Base-by-base conservation (phyloP, 1,284 basidiomycete genomes). In the Ganoderma multipileum region DNA sequence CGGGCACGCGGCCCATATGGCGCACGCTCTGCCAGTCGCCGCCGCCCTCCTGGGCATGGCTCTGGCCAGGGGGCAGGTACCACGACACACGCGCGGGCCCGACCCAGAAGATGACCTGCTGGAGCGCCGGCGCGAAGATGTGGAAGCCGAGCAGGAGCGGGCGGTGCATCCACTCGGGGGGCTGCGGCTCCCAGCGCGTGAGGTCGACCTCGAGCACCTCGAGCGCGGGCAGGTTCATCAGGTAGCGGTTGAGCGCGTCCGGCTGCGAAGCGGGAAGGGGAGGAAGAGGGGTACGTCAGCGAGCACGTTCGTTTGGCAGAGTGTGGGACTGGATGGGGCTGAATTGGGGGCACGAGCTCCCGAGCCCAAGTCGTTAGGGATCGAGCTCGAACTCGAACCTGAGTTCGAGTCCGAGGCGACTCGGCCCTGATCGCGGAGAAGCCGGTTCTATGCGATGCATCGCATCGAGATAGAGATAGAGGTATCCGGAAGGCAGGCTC, bases 161-260 rank as follows among this genome's bases (percentile, higher is more conserved):
- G 36, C 76, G 76, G 63, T 79, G 79, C 33, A 75, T 64, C 28
- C 61, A 42, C 23, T 73, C 68, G 26, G 66, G 64, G 28, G 78
- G 76, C 18, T 61, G 69, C 6, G 77, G 75, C 8, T 68, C 58
- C 80, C 78, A 79, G 58, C 70, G 67, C 20, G 74, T 68, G 44
- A 79, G 67, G 44, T 81, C 78, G 47, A 81, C 42, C 69, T 79
- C 80, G 39, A 81, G 61, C 39, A 68, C 52, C 47, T 74, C 67
- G 38, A 81, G 76, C 38, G 69, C 64, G 47, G 68, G 64, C 57
- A 81, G 70, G 47, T 71, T 70, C 64, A 76, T 74, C 38, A 81
- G 69, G 55, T 66, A 72, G 5, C 71, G 71, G 47, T 79, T 75
- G 7, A 80, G 54, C n/a, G 70, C 65, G 47, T 71, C 55, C 26